These are phyloP conservation scores for Phytophthora boehmeriae DNA, from an alignment of 352 stramenopile genomes.

Conservation along the genomic window DNA sequence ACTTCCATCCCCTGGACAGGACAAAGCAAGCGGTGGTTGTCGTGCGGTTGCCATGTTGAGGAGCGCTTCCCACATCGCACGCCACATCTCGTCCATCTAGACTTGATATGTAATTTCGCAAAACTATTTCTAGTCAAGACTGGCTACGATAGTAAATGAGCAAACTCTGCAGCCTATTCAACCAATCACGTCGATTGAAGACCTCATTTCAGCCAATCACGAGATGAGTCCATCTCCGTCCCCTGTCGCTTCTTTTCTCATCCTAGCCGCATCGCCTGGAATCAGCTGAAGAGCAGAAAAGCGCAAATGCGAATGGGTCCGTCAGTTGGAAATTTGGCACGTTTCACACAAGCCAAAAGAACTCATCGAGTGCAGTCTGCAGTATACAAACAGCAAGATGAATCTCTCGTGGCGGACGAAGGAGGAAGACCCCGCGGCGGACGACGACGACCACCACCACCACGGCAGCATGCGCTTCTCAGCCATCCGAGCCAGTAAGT, in stretches of 20 bases:
- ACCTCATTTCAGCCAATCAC: neutral
- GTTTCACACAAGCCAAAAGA: constrained; percentile 12
- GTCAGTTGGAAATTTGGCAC: constrained; percentile 30
- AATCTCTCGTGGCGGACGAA: too few relatives aligned
- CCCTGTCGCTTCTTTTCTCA: constrained; percentile 10
- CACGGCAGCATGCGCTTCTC: constrained; percentile 10
- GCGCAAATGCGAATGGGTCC: constrained; percentile 19
- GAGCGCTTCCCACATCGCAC: neutral
- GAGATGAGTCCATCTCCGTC: constrained; percentile 2
- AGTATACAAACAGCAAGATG: too few relatives aligned
- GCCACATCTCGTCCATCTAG: neutral
- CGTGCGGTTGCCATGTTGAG: neutral
- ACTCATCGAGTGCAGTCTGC: neutral
- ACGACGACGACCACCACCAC: constrained; percentile 11
- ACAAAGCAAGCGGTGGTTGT: neutral
- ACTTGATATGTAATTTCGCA: neutral
- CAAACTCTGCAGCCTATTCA: too few relatives aligned
- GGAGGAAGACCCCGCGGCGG: constrained; percentile 18
- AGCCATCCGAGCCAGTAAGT: constrained; percentile 19
- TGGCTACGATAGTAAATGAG: too few relatives aligned
- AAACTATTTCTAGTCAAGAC: neutral
- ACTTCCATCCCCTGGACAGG: neutral
- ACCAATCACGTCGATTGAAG: neutral
- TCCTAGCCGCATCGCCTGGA: neutral
- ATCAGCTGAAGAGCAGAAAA: constrained; percentile 4